Percentiles rank a stretch among this genome's conserved stretches.
These are phyloP conservation scores for Boechera stricta DNA, from an alignment of 345 rosid genomes.

Conservation along the genomic window DNA sequence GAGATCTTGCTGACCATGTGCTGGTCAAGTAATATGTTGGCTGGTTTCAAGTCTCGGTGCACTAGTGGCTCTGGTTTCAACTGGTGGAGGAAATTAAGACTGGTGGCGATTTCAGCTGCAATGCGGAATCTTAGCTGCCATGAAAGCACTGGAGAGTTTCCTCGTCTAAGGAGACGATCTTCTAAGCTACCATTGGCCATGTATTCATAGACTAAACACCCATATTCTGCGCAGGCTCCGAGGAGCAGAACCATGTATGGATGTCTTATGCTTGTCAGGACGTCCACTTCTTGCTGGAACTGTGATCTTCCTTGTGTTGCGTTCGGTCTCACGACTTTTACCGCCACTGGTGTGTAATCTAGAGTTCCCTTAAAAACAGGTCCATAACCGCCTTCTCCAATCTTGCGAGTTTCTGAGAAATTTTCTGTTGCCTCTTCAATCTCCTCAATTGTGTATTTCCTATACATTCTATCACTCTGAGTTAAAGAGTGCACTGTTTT, in stretches of 20 bases:
- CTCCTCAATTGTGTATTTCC: slow-evolving; percentile 56
- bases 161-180: slow-evolving; percentile 37
- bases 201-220: slow-evolving; percentile 45
- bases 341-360: slow-evolving; percentile 53
- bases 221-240: slow-evolving; percentile 75
- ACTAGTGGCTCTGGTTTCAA: slow-evolving; percentile 44
- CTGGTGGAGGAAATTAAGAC: slow-evolving; percentile 45
- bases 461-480: slow-evolving; percentile 37
- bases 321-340: slow-evolving; percentile 54
- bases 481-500: too few relatives aligned
- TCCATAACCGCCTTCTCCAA: slow-evolving; percentile 49
- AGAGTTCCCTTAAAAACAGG: slow-evolving; percentile 50
- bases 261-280: slow-evolving; percentile 54
- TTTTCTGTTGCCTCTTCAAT: slow-evolving; percentile 50
- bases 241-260: slow-evolving; percentile 60
- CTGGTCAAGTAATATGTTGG: slow-evolving; percentile 41
- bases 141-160: slow-evolving; percentile 38
- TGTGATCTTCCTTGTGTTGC: slow-evolving; percentile 56
- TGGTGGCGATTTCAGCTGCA: slow-evolving; percentile 32
- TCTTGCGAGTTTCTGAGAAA: slow-evolving; percentile 32
- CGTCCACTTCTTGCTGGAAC: slow-evolving; percentile 58
- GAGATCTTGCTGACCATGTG: slow-evolving; percentile 75
- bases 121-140: slow-evolving; percentile 45
- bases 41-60: slow-evolving; percentile 44
- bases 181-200: slow-evolving; percentile 44